Evolutionary conservation across 305 asterid species (phyloP).

Genomic region (Lippia alba): DNA sequence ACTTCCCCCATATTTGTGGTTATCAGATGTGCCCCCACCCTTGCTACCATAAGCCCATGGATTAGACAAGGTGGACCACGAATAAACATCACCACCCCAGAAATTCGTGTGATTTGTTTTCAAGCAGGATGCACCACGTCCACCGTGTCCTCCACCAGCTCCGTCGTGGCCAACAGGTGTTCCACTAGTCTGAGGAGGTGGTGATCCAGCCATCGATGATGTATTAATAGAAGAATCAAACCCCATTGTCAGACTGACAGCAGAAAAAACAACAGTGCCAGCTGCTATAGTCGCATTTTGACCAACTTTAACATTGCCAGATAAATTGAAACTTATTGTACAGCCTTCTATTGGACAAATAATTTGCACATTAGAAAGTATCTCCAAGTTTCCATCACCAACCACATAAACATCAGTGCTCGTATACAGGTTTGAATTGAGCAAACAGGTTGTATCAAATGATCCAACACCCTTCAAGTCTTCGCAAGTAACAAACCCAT

Average conservation of each 20-base stretch:
- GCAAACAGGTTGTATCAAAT: slow-evolving; percentile 74
- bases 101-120: slow-evolving; percentile 65
- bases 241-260: slow-evolving; percentile 68
- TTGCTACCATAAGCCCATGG: slow-evolving; percentile 96
- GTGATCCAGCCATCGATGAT: slow-evolving; percentile 79
- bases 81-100: slow-evolving; percentile 99
- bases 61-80: slow-evolving; percentile 75
- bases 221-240: slow-evolving; percentile 74
- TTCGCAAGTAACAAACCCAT: slow-evolving; percentile 67
- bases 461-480: slow-evolving; percentile 94
- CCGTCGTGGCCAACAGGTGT: slow-evolving; percentile 92
- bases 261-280: slow-evolving; percentile 70
- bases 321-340: slow-evolving; percentile 74
- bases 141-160: slow-evolving; percentile 99
- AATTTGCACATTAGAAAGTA: slow-evolving; percentile 72
- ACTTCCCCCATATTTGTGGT: slow-evolving; percentile 79
- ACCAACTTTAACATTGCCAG: slow-evolving; percentile 82
- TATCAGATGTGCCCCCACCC: slow-evolving; percentile 81
- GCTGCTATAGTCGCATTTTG: slow-evolving; percentile 75
- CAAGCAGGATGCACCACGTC: slow-evolving; percentile 95
- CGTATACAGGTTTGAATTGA: slow-evolving; percentile 58
- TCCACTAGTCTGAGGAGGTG: slow-evolving; percentile 96
- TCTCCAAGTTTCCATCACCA: slow-evolving; percentile 87
- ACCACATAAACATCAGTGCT: slow-evolving; percentile 58
- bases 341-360: slow-evolving; percentile 83